A percentile compares a stretch with the other conserved stretches of the same genome.
Evolutionary conservation across 768 basidiomycete species (phyloP).

Genomic region (Dendrothele bispora): DNA sequence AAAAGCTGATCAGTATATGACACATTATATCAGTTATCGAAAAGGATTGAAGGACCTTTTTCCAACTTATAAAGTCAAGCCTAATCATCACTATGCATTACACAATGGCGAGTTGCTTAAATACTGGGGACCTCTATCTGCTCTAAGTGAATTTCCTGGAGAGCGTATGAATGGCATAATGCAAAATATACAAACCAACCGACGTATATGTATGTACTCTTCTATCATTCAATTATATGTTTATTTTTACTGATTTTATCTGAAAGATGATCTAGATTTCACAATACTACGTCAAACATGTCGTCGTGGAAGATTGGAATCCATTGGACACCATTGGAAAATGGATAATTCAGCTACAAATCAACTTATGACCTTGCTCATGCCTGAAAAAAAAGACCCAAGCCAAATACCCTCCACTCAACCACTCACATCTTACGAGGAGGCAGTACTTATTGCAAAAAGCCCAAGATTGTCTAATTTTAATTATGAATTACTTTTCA

Average conservation of each 20-base stretch:
- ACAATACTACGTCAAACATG: not conserved
- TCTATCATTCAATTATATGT: not conserved
- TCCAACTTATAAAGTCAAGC: not conserved
- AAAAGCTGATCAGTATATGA: slow-evolving; percentile 7
- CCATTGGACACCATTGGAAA: no score
- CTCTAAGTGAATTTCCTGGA: slow-evolving; percentile 13
- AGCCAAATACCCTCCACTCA: no score
- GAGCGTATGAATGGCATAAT: slow-evolving; percentile 14
- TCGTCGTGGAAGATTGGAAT: not conserved
- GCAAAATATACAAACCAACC: slow-evolving; percentile 8
- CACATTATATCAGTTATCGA: slow-evolving; percentile 9
- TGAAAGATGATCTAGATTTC: not conserved
- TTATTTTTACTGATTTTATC: not conserved
- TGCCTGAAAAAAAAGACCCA: no score
- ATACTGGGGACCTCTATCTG: slow-evolving; percentile 13
- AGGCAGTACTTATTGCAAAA: no score
- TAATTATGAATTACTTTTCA: no score
- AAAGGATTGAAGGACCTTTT: not conserved
- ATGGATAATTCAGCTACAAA: no score
- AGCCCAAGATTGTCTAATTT: no score
- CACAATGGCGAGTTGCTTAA: slow-evolving; percentile 7
- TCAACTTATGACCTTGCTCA: no score
- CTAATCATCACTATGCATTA: slow-evolving; percentile 14
- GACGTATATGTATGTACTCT: not conserved
- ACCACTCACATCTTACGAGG: no score